These are phyloP conservation scores for Setomelanomma holmii DNA, from an alignment of 2,329 filamentous ascomycete genomes.

Conservation along the genomic window DNA sequence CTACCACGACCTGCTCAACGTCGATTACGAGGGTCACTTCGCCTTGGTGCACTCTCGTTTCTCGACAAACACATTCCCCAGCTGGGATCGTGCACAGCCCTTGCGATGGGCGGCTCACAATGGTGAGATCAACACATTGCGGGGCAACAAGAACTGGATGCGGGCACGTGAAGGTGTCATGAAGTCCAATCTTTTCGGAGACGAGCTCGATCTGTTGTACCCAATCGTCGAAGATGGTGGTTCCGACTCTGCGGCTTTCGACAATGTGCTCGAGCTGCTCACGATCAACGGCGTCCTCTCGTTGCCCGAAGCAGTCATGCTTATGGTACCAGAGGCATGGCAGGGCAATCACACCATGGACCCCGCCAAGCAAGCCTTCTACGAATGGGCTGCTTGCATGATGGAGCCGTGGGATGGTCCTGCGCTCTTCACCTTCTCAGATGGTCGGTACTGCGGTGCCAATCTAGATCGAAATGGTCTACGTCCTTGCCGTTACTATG, in stretches of 20 bases:
- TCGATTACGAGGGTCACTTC: constrained; percentile 97
- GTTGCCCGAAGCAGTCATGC: constrained; percentile 94
- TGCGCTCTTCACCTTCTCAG: constrained; percentile 94
- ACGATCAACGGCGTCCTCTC: constrained; percentile 96
- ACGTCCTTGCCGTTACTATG: constrained; percentile 94
- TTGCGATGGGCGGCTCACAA: constrained; percentile 97
- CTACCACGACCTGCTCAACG: constrained; percentile 95
- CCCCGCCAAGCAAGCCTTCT: constrained; percentile 93
- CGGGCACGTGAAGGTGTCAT: constrained; percentile 93
- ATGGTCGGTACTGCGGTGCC: constrained; percentile 95
- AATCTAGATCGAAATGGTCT: constrained; percentile 96
- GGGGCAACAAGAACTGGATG: constrained; percentile 99
- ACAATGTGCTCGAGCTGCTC: constrained; percentile 92
- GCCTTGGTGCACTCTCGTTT: constrained; percentile 96
- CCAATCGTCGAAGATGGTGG: constrained; percentile 96
- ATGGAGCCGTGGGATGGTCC: constrained; percentile 99
- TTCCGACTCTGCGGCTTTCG: constrained; percentile 95
- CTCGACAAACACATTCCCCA: constrained; percentile 97
- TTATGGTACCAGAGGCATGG: constrained; percentile 98
- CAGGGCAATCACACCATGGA: constrained; percentile 93
- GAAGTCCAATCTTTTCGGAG: constrained; percentile 89
- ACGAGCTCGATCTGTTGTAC: constrained; percentile 88
- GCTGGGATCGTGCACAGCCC: constrained; percentile 96
- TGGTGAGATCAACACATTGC: constrained; percentile 96
- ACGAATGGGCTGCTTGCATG: constrained; percentile 97